These are phyloP conservation scores for Botrytis byssoidea DNA, from an alignment of 2,329 filamentous ascomycete species.

Conservation along the genomic window DNA sequence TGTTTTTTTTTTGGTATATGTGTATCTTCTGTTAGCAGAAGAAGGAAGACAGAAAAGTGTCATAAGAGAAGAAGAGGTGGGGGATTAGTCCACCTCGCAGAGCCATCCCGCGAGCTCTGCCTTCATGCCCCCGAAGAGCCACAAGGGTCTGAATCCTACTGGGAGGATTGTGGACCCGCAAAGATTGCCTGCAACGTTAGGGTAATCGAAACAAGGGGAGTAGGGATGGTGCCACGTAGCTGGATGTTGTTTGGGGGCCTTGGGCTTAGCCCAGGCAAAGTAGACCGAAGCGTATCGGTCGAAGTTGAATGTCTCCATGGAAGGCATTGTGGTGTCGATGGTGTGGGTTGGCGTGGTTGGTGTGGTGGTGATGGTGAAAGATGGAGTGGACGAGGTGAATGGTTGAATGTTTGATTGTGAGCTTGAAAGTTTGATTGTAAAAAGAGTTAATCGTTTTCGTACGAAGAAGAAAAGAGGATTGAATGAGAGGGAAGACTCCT, in stretches of 20 bases:
- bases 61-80: not conserved
- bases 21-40: not conserved
- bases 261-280: not conserved
- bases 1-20: not conserved
- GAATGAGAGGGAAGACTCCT: not conserved
- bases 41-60: not conserved
- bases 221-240: not conserved
- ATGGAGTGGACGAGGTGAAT: not conserved
- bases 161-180: not conserved
- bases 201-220: not conserved
- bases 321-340: not conserved
- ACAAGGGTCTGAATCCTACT: not conserved
- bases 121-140: not conserved
- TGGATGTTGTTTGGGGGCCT: not conserved
- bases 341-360: not conserved
- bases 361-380: not conserved
- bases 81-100: not conserved
- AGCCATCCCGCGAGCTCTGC: not conserved
- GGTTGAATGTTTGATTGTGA: not conserved
- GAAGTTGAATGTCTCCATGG: not conserved
- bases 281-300: slow-evolving; percentile 1
- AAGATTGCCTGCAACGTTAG: not conserved
- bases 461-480: not conserved
- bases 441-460: not conserved
- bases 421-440: not conserved